phyloP scores from a whole-genome alignment of 2,329 filamentous ascomycete species.

The Metarhizium album region DNA sequence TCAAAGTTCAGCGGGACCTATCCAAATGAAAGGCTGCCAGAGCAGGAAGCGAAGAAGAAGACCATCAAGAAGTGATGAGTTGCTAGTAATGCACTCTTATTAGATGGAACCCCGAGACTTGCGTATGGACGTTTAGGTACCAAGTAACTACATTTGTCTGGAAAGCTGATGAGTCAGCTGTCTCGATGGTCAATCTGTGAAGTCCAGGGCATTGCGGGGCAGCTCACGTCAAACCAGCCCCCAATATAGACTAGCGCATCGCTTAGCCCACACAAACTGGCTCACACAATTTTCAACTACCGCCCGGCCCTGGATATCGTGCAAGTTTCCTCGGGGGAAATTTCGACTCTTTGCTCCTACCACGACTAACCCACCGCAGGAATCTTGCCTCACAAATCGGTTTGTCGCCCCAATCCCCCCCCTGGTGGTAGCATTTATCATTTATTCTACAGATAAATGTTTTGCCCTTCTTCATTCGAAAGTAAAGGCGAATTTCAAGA shows the following conservation, averaged over 20 bases:
- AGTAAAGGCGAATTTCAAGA: neutral
- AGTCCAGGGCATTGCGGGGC: conserved; percentile 20
- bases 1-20: no score
- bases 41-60: no score
- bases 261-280: conserved; percentile 29
- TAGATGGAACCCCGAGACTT: no score
- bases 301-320: conserved; percentile 22
- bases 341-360: conserved; percentile 20
- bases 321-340: conserved; percentile 13
- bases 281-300: conserved; percentile 24
- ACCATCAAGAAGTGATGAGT: no score
- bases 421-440: no score
- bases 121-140: no score
- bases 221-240: conserved; percentile 18
- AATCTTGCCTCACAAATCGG: conserved; percentile 25
- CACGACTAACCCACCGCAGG: conserved; percentile 28
- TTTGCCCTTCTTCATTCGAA: neutral
- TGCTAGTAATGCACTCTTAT: no score
- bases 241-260: conserved; percentile 18
- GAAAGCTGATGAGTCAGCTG: conserved; percentile 15
- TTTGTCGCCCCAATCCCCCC: conserved; percentile 15
- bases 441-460: no score
- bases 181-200: neutral
- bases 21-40: no score
- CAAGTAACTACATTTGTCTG: no score